Percentiles rank a stretch among this genome's conserved stretches.
Evolutionary conservation across 2,329 filamentous ascomycete species (phyloP).

Genomic region (Fusarium cyanostomum): DNA sequence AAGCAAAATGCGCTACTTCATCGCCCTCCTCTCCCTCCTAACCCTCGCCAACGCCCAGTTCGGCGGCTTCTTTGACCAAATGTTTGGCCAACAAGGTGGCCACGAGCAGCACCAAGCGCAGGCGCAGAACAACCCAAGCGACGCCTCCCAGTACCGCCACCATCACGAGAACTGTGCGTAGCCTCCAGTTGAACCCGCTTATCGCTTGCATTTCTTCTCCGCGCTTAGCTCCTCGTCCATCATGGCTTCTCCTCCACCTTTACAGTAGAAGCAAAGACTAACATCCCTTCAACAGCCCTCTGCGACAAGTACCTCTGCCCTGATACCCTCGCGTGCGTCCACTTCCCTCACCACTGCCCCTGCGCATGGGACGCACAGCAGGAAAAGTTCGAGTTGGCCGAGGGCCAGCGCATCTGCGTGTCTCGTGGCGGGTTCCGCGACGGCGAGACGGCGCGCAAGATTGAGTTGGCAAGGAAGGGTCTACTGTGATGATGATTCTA

Average conservation of each 20-base stretch:
- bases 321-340: conserved; percentile 91
- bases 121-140: conserved; percentile 83
- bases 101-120: conserved; percentile 65
- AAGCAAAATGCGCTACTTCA: conserved; percentile 45
- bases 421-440: conserved; percentile 79
- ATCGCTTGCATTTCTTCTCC: background rate
- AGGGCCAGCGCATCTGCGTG: conserved; percentile 77
- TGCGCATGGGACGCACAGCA: conserved; percentile 82
- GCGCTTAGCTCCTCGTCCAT: background rate
- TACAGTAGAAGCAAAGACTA: background rate
- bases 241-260: background rate
- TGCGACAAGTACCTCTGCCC: conserved; percentile 96
- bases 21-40: conserved; percentile 67
- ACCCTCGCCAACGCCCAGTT: conserved; percentile 80
- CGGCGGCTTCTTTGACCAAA: conserved; percentile 92
- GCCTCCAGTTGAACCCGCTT: background rate
- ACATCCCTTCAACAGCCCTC: conserved; percentile 62
- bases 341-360: conserved; percentile 96
- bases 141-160: conserved; percentile 80
- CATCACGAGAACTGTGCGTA: conserved; percentile 72
- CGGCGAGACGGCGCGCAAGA: conserved; percentile 77
- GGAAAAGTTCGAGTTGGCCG: conserved; percentile 79
- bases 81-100: conserved; percentile 74
- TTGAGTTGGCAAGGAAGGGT: conserved; percentile 83
- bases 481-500: conserved; percentile 61